Percentiles rank a stretch among this genome's conserved stretches.
Evolutionary conservation across 2,329 filamentous ascomycete species (phyloP).

Genomic region (Verruconis gallopava): DNA sequence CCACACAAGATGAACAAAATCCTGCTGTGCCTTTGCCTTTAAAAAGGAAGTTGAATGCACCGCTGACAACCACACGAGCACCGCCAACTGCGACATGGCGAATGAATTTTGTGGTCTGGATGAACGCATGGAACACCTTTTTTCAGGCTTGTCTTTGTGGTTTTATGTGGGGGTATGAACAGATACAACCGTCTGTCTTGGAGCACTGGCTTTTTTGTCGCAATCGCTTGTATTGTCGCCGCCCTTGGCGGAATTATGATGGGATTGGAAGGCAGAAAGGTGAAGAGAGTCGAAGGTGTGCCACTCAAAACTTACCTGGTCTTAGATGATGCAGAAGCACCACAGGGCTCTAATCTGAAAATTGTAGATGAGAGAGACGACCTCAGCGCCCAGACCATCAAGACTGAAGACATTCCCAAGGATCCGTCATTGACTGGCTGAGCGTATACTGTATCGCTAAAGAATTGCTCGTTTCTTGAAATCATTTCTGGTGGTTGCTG

Average conservation of each 20-base stretch:
- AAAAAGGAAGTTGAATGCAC: slow-evolving; percentile 49
- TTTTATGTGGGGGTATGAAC: slow-evolving; percentile 79
- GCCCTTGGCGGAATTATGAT: slow-evolving; percentile 56
- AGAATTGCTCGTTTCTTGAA: no score
- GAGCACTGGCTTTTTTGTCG: slow-evolving; percentile 69
- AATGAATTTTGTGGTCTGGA: slow-evolving; percentile 66
- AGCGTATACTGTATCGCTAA: neutral
- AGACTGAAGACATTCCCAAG: neutral
- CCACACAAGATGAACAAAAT: slow-evolving; percentile 28
- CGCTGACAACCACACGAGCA: slow-evolving; percentile 59
- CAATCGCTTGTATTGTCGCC: slow-evolving; percentile 56
- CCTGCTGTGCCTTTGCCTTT: slow-evolving; percentile 49
- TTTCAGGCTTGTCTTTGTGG: slow-evolving; percentile 60
- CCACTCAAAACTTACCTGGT: slow-evolving; percentile 21
- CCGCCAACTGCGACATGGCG: slow-evolving; percentile 59
- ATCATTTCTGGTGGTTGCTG: no score
- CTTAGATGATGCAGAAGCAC: slow-evolving; percentile 3
- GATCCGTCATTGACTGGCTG: neutral
- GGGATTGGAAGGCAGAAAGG: slow-evolving; percentile 51
- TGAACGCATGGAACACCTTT: slow-evolving; percentile 66
- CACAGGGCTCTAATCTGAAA: no score
- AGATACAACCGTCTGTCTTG: slow-evolving; percentile 57
- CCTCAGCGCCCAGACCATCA: no score
- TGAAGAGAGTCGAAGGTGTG: slow-evolving; percentile 61
- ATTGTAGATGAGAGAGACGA: no score